phyloP scores from a whole-genome alignment of 805 yeast genomes.

The Schwanniomyces occidentalis region DNA sequence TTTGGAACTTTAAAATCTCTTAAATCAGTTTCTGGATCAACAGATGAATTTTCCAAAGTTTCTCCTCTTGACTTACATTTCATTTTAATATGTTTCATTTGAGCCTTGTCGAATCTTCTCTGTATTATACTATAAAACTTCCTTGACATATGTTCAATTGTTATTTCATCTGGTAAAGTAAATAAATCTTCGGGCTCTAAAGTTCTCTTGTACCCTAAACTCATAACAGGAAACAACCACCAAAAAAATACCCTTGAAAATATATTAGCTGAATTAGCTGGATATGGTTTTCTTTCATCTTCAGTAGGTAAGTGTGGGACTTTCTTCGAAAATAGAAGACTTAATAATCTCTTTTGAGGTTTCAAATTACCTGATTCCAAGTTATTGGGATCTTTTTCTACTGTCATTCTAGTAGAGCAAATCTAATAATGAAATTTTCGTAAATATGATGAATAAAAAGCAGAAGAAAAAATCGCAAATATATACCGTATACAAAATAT shows the following conservation, averaged over 20 bases:
- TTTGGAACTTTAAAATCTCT: constrained; percentile 31
- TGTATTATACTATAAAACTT: constrained; percentile 23
- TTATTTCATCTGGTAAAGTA: constrained; percentile 32
- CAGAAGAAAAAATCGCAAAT: too few species aligned
- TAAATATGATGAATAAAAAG: too few species aligned
- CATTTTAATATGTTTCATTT: constrained; percentile 17
- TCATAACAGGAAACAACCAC: constrained; percentile 68
- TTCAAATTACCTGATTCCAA: constrained; percentile 12
- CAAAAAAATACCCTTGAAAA: constrained; percentile 52
- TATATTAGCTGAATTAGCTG: constrained; percentile 37
- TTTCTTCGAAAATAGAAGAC: constrained; percentile 33
- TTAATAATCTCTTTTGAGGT: constrained; percentile 34
- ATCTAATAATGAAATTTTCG: background rate
- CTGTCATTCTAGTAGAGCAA: too few species aligned
- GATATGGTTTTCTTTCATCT: constrained; percentile 50
- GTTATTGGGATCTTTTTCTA: too few species aligned
- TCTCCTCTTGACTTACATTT: constrained; percentile 31
- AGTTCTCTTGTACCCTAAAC: constrained; percentile 71
- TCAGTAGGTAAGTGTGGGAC: constrained; percentile 56
- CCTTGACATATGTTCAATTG: constrained; percentile 32
- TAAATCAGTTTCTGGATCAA: constrained; percentile 25
- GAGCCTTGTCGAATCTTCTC: constrained; percentile 20
- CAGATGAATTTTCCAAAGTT: constrained; percentile 20
- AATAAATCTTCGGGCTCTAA: constrained; percentile 63
- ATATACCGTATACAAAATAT: too few species aligned